Evolutionary conservation across 2,329 filamentous ascomycete genomes (phyloP).

Genomic region (Colletotrichum tropicicola): DNA sequence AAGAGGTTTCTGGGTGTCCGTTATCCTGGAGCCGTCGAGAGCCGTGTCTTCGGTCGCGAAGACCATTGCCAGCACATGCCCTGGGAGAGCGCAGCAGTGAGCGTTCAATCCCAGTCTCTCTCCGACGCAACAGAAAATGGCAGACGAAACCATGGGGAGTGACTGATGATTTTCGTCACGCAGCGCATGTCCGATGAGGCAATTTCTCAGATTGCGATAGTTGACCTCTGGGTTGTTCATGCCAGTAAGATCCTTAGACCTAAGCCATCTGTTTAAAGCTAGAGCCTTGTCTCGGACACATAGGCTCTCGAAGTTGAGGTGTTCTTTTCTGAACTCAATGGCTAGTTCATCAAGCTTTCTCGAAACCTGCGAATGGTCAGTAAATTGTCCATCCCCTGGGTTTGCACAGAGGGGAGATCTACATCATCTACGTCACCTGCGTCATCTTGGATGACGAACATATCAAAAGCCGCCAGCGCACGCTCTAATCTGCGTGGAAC

Average conservation of each 20-base stretch:
- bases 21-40: slow-evolving; percentile 60
- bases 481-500: slow-evolving; percentile 65
- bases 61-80: slow-evolving; percentile 85
- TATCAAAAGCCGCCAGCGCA: slow-evolving; percentile 84
- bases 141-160: slow-evolving; percentile 84
- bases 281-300: slow-evolving; percentile 75
- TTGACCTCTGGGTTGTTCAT: slow-evolving; percentile 69
- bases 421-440: slow-evolving; percentile 80
- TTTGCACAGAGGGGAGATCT: slow-evolving; percentile 37
- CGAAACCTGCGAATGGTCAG: slow-evolving; percentile 58
- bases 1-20: slow-evolving; percentile 18
- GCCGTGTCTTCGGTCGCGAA: slow-evolving; percentile 67
- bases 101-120: slow-evolving; percentile 78
- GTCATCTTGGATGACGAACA: slow-evolving; percentile 83
- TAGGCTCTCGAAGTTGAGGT: slow-evolving; percentile 62
- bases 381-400: slow-evolving; percentile 10
- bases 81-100: slow-evolving; percentile 82
- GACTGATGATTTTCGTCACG: slow-evolving; percentile 78
- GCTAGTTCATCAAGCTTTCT: slow-evolving; percentile 73
- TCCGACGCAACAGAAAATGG: slow-evolving; percentile 86
- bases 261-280: slow-evolving; percentile 74
- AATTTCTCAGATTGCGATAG: slow-evolving; percentile 86
- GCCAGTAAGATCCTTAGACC: slow-evolving; percentile 73
- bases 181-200: slow-evolving; percentile 85
- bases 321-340: slow-evolving; percentile 59